These are phyloP conservation scores for Neoboletus magnificus DNA, from an alignment of 768 basidiomycete genomes.

Conservation along the genomic window DNA sequence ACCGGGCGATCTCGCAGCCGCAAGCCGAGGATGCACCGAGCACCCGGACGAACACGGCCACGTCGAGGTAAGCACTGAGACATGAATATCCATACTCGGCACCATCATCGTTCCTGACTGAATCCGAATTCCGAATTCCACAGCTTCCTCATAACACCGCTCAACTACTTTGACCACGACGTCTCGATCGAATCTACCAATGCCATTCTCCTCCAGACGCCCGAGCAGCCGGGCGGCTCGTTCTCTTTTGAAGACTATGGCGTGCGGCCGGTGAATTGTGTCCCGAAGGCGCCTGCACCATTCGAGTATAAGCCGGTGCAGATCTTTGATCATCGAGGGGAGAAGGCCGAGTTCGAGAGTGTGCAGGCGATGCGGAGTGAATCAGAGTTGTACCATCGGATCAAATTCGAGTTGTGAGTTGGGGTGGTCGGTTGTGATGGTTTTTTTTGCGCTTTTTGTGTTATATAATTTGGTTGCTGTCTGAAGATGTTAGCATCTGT, in stretches of 20 bases:
- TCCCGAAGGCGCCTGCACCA: constrained; percentile 35
- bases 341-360: constrained; percentile 24
- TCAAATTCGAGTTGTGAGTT: constrained; percentile 30
- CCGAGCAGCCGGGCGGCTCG: constrained; percentile 35
- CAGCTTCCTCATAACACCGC: constrained; percentile 57
- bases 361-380: constrained; percentile 39
- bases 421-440: neutral
- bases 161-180: constrained; percentile 66
- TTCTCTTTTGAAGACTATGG: constrained; percentile 52
- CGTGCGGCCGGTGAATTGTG: constrained; percentile 40
- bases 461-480: no score
- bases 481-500: neutral
- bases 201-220: constrained; percentile 45
- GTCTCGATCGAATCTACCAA: constrained; percentile 56
- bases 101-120: neutral
- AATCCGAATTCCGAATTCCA: neutral
- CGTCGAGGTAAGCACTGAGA: constrained; percentile 42
- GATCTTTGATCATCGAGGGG: constrained; percentile 36
- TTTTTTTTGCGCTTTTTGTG: neutral
- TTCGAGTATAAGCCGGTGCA: constrained; percentile 38
- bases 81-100: neutral
- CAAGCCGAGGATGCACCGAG: constrained; percentile 64
- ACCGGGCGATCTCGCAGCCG: constrained; percentile 34
- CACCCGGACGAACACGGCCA: constrained; percentile 54
- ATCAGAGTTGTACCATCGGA: constrained; percentile 40